Conservation (phyloP, 495 filamentous ascomycete genomes). For the Talaromyces nanjingensis region DNA sequence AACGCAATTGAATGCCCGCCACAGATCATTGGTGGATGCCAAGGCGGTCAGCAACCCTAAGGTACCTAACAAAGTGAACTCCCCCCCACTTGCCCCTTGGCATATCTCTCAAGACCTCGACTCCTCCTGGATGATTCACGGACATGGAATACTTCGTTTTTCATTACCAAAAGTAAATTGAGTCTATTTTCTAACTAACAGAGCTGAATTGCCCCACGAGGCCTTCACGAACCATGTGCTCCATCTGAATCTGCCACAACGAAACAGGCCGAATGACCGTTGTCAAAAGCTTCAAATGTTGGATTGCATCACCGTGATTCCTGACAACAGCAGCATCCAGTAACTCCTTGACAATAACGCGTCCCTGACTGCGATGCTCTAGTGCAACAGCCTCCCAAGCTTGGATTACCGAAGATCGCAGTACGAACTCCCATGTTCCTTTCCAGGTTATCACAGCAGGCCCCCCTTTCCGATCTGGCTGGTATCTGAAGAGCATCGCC, state of each 20-base stretch:
- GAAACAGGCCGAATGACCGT: neutral
- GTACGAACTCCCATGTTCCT: conserved; percentile 27
- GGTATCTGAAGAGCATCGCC: conserved; percentile 28
- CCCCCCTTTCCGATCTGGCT: conserved; percentile 13
- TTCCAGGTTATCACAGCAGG: conserved; percentile 25
- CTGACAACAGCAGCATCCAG: neutral
- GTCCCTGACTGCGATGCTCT: conserved; percentile 13
- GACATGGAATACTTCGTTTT: no score
- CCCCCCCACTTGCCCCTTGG: no score
- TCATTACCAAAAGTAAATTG: no score
- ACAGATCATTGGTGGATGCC: neutral
- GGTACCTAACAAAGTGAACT: no score
- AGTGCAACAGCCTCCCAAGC: conserved; percentile 30
- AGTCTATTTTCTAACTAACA: no score
- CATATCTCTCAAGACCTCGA: no score
- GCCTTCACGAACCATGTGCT: neutral
- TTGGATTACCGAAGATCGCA: conserved; percentile 21
- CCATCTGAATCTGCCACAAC: neutral
- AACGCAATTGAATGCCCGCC: no score
- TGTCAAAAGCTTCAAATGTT: neutral
- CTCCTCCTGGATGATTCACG: no score
- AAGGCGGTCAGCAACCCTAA: neutral
- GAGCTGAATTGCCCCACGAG: no score
- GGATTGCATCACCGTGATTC: neutral
- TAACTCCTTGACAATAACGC: neutral